Conservation (phyloP, 1,284 basidiomycete species). For the Ceratobasidium papillatum region DNA sequence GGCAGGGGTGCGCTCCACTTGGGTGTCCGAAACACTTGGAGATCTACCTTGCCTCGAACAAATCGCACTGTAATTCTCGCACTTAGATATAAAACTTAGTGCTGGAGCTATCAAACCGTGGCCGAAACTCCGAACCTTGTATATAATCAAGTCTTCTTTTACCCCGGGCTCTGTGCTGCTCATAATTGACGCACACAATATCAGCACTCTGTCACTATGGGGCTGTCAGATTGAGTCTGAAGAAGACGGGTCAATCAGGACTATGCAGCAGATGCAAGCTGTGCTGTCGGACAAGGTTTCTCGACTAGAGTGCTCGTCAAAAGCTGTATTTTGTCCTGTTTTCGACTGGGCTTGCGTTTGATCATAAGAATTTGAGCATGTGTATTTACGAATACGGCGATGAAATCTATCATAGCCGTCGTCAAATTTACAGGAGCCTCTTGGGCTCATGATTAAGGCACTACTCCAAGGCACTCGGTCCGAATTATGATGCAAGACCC, state of each 20-base stretch:
- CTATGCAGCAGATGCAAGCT: not conserved
- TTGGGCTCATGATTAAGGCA: no score
- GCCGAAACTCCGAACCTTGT: not conserved
- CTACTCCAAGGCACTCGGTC: no score
- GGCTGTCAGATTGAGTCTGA: not conserved
- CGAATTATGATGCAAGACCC: no score
- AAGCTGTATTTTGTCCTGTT: not conserved
- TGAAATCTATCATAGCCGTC: no score
- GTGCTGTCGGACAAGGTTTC: not conserved
- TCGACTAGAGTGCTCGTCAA: not conserved
- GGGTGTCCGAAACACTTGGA: not conserved
- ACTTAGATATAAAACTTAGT: not conserved
- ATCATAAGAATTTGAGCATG: no score
- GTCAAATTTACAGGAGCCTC: no score
- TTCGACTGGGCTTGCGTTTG: not conserved
- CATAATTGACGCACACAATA: not conserved
- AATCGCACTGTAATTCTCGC: not conserved
- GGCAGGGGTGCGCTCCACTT: not conserved
- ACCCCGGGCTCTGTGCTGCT: not conserved
- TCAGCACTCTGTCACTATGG: not conserved
- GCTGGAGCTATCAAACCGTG: not conserved
- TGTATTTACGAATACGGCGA: no score
- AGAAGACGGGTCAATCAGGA: not conserved
- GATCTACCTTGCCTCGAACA: not conserved
- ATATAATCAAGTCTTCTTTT: not conserved